Evolutionary conservation across 805 yeast genomes (phyloP).

Genomic region (Teunomyces gatunensis): DNA sequence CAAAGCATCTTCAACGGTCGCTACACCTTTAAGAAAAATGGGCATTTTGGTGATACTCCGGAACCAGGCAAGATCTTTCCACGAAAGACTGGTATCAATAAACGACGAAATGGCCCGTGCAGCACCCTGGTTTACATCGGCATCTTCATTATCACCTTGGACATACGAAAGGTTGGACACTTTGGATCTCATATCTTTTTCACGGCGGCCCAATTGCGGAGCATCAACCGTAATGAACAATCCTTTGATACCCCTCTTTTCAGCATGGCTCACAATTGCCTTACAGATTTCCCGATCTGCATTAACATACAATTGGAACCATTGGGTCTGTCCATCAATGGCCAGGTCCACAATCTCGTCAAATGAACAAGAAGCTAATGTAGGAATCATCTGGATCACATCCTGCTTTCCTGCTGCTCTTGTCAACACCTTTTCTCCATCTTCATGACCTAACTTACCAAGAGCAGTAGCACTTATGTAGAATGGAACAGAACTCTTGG

Average conservation of each 20-base stretch:
- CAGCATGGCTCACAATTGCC: conserved; percentile 35
- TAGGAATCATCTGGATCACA: conserved; percentile 86
- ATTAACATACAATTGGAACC: conserved; percentile 51
- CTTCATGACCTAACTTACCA: conserved; percentile 89
- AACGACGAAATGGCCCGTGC: conserved; percentile 37
- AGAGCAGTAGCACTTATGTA: conserved; percentile 90
- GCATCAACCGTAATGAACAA: conserved; percentile 56
- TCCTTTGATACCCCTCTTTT: conserved; percentile 41
- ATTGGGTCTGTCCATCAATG: conserved; percentile 45
- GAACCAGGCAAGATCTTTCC: conserved; percentile 43
- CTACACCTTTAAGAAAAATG: conserved; percentile 58
- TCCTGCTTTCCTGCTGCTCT: conserved; percentile 72
- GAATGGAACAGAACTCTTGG: conserved; percentile 69
- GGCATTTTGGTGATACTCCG: conserved; percentile 38
- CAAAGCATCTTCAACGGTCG: conserved; percentile 63
- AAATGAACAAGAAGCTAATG: conserved; percentile 82
- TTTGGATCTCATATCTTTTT: conserved; percentile 44
- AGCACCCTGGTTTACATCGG: conserved; percentile 22
- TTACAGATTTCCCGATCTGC: conserved; percentile 31
- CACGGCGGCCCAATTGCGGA: conserved; percentile 53
- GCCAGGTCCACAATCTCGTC: conserved; percentile 81
- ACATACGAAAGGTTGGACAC: conserved; percentile 23
- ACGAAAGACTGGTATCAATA: conserved; percentile 39
- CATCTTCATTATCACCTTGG: conserved; percentile 29
- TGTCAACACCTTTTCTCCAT: conserved; percentile 86